Conservation (phyloP, 225 moss, liverwort and hornwort genomes). For the Neckera pumila region DNA sequence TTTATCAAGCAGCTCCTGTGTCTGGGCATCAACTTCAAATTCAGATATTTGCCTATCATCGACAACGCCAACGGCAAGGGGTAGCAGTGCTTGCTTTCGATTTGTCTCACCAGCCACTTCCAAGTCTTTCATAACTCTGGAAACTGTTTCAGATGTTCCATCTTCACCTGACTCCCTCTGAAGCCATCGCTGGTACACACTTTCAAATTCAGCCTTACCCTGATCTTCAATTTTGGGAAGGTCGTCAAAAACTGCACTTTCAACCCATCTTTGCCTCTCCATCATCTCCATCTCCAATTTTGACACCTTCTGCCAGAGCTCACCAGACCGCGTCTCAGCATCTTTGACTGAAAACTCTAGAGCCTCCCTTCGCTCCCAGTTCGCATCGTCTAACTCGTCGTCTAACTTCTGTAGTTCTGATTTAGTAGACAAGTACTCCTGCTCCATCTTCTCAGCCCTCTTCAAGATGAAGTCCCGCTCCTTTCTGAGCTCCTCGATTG, state of each 20-base stretch:
- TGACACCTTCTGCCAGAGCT: slow-evolving; percentile 37
- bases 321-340: slow-evolving; percentile 16
- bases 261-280: slow-evolving; percentile 42
- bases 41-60: slow-evolving; percentile 3
- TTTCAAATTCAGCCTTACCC: slow-evolving; percentile 7
- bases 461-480: slow-evolving; percentile 12
- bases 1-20: slow-evolving; percentile 25
- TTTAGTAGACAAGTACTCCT: slow-evolving; percentile 23
- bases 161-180: slow-evolving; percentile 16
- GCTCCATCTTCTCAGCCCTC: slow-evolving; percentile 18
- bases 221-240: slow-evolving; percentile 27
- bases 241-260: slow-evolving; percentile 21
- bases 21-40: slow-evolving; percentile 14
- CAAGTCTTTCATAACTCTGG: slow-evolving; percentile 34
- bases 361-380: slow-evolving; percentile 15
- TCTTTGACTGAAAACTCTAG: slow-evolving; percentile 21
- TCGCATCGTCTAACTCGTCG: neutral
- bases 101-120: slow-evolving; percentile 27
- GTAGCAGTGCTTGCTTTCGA: slow-evolving; percentile 39
- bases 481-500: slow-evolving; percentile 27
- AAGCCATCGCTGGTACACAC: slow-evolving; percentile 25
- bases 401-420: slow-evolving; percentile 31
- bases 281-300: slow-evolving; percentile 43
- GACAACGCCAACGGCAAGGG: slow-evolving; percentile 46
- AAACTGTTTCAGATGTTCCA: slow-evolving; percentile 5